Base-by-base conservation (phyloP, 805 yeast species). In the Candida caryicola region DNA sequence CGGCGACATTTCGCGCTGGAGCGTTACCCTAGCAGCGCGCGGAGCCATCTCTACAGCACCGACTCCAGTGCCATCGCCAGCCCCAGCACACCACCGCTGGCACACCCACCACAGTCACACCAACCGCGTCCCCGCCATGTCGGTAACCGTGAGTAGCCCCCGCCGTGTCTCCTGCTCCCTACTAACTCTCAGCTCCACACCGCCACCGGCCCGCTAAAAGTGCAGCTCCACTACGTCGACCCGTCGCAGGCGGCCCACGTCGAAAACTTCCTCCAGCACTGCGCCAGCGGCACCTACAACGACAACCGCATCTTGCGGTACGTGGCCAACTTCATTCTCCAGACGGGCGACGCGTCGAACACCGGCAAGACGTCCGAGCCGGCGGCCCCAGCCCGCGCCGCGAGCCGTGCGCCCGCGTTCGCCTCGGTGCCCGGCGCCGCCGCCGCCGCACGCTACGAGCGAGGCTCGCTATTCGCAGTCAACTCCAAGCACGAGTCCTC, bases 341-440 rank as follows among this genome's bases (percentile, higher is more conserved):
- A 54, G 27, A 44, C 52, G 2, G 58, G 58, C n/a, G 55, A 52
- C 29, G 46, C 54, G 6, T 33, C 49, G 15, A 47, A 50, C 21
- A 31, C 44, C 3, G 54, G 54, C 1, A 47, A 43, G 32, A 14
- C 23, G 3, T 47, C 51, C 4, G 29, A 23, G 4, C 29, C 38
- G 3, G 54, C 54, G 10, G 50, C 41, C 18, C n/a, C 35, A 1
- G 13, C 7, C 2, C 16, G 40, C 18, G 31, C 30, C 5, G 21
- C 19, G n/a, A n/a, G 14, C 7, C 16, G 12, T 9, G 28, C 5
- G 1, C 9, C 25, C 25, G 10, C 7, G 7, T 7, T 7, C 10
- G 25, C 7, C 9, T 21, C 10, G 7, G 25, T 21, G 7, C 25
- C 9, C 7, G 25, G 10, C 10, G 17, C n/a, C 15, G 14, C 4